A percentile compares a stretch with the other conserved stretches of the same genome.
Evolutionary conservation across 129 eudicot genomes (phyloP).

Genomic region (Calendula officinalis): DNA sequence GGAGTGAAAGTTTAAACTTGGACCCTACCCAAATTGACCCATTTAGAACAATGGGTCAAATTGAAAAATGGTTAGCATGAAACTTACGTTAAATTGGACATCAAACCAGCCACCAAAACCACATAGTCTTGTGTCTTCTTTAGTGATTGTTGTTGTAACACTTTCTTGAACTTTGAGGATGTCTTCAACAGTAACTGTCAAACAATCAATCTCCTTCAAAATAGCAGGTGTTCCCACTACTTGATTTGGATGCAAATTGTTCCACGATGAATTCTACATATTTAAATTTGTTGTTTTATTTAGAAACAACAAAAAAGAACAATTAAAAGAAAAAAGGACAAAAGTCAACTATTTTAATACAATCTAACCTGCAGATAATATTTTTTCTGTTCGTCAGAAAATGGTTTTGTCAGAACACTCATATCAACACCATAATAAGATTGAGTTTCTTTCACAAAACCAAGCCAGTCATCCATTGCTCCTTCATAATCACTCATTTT

Average conservation of each 20-base stretch:
- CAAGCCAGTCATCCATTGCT: conserved; percentile 86
- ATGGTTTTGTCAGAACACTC: conserved; percentile 73
- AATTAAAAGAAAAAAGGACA: not conserved
- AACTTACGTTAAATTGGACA: conserved; percentile 92
- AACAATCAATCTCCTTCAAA: conserved; percentile 82
- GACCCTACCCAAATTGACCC: not conserved
- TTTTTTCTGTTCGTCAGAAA: conserved; percentile 69
- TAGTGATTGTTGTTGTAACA: conserved; percentile 51
- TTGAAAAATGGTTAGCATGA: not conserved
- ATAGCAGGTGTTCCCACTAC: conserved; percentile 73
- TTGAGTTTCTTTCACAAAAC: conserved; percentile 65
- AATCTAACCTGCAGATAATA: conserved; percentile 84
- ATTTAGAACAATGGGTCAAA: not conserved
- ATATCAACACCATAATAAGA: conserved; percentile 84
- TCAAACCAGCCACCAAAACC: conserved; percentile 99
- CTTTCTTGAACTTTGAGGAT: conserved; percentile 53
- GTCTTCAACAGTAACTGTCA: conserved; percentile 74
- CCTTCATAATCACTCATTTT: conserved; percentile 75
- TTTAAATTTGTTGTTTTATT: not conserved
- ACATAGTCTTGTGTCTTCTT: conserved; percentile 61
- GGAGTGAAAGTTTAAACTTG: too few relatives aligned
- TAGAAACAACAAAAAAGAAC: too few relatives aligned
- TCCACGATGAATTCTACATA: conserved; percentile 86
- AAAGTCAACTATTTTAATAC: not conserved
- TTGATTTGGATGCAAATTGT: conserved; percentile 89